Conservation (phyloP, 768 basidiomycete genomes). For the Leccinum pellstonianum region DNA sequence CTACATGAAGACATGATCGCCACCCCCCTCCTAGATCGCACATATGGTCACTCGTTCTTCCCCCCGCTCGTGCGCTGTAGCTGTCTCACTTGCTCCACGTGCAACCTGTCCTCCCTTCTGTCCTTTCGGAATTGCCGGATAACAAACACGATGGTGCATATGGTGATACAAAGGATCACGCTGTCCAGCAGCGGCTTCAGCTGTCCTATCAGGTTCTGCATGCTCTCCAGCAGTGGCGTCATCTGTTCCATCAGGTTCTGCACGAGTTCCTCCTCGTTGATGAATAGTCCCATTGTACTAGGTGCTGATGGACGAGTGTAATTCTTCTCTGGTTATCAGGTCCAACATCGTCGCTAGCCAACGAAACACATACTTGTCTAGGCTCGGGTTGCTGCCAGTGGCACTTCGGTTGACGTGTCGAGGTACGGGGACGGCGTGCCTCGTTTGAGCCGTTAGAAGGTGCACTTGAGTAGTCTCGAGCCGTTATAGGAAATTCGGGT, state of each 20-base stretch:
- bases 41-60: constrained; percentile 1
- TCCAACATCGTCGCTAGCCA: background rate
- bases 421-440: background rate
- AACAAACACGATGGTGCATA: constrained; percentile 20
- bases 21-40: background rate
- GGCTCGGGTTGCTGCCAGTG: background rate
- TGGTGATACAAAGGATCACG: constrained; percentile 12
- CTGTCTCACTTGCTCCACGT: constrained; percentile 18
- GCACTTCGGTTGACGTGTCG: background rate
- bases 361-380: constrained; percentile 1
- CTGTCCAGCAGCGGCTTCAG: background rate
- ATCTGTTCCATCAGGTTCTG: constrained; percentile 11
- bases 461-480: too few species aligned
- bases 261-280: constrained; percentile 15
- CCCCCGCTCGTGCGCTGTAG: background rate
- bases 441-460: background rate
- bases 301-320: background rate
- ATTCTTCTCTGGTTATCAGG: background rate
- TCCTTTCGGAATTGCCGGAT: constrained; percentile 18
- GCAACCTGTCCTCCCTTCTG: constrained; percentile 18
- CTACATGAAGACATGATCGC: background rate
- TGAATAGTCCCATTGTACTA: constrained; percentile 17
- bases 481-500: too few species aligned
- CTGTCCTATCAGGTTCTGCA: constrained; percentile 4
- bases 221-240: background rate